Conservation (phyloP, 345 rosid genomes). For the Salix koriyanagi region DNA sequence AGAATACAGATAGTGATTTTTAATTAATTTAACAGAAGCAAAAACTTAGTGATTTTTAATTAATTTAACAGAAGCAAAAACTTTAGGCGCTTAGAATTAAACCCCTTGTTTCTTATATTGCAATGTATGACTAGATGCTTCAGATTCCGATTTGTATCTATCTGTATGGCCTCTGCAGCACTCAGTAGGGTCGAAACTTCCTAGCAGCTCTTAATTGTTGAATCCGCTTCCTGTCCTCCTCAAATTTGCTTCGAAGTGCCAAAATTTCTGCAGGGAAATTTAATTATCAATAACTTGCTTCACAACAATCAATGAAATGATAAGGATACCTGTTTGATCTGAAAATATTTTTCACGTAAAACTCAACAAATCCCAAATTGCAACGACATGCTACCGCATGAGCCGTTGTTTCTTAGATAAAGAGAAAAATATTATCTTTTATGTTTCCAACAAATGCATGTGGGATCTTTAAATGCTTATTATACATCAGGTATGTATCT, state of each 20-base stretch:
- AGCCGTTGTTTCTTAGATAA: background rate
- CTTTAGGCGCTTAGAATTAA: background rate
- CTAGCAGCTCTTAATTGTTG: constrained; percentile 87
- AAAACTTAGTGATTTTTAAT: background rate
- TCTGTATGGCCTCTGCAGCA: background rate
- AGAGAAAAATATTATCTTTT: background rate
- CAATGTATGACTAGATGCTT: background rate
- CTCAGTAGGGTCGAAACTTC: constrained; percentile 81
- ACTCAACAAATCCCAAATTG: background rate
- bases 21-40: background rate
- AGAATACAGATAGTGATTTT: background rate
- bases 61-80: background rate
- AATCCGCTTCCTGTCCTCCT: constrained; percentile 83
- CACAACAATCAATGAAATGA: background rate
- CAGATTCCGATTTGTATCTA: background rate
- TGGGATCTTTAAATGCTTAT: background rate
- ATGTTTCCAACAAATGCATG: background rate
- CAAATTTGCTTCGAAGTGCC: constrained; percentile 76
- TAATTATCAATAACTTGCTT: background rate
- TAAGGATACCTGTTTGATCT: background rate
- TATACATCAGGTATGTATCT: background rate
- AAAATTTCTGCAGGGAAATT: constrained; percentile 57
- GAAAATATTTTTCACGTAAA: background rate
- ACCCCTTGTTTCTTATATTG: background rate
- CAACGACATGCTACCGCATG: background rate